Base-by-base conservation (phyloP, 2,329 filamentous ascomycete genomes). In the Hymenoscyphus fraxineus region DNA sequence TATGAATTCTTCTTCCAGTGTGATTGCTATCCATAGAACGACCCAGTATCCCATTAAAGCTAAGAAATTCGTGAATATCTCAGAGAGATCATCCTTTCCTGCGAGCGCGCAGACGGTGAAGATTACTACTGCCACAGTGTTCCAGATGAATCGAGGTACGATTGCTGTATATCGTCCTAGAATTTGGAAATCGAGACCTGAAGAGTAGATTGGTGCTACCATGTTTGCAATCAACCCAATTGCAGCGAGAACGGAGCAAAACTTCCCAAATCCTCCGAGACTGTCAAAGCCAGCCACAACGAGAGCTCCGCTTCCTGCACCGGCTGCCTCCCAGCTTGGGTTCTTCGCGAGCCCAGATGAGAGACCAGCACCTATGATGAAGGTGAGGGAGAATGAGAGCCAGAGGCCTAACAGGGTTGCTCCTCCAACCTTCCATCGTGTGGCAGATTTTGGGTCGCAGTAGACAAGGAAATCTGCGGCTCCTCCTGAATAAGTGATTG, bases 21-120 rank as follows among this genome's bases (percentile, higher is more conserved):
- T 78, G 58, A 90, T 88, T 1, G 82, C 81, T 22, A 89, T 80
- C 85, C 86, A 88, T 56, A 89, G 84, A 15, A 81, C 81, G 16
- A 88, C 62, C 87, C 86, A 90, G 75, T 90, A 90, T 1, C 88
- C 88, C 84, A 90, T 90, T 27, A 90, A 76, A 0, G 86, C 85
- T 5, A 90, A 79, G 73, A 90, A 89, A 72, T 90, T 90, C 12
- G 84, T 85, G 73, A 90, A 89, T 64, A 90, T 88, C 32, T 80
- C 80, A 0, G 85, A 83, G 1, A 91, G 80, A 68, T 86, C 76
- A 31, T 81, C 80, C 15, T 86, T 81, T 0, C 88, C 88, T 0
- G 82, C 87, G 16, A 89, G 79, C 0, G 86, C 87, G 69, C 86
- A 88, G 35, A 88, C 82, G 9, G 85, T 85, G 72, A 86, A 88